phyloP scores from a whole-genome alignment of 2,329 filamentous ascomycete species.

The Fusarium metavorans region DNA sequence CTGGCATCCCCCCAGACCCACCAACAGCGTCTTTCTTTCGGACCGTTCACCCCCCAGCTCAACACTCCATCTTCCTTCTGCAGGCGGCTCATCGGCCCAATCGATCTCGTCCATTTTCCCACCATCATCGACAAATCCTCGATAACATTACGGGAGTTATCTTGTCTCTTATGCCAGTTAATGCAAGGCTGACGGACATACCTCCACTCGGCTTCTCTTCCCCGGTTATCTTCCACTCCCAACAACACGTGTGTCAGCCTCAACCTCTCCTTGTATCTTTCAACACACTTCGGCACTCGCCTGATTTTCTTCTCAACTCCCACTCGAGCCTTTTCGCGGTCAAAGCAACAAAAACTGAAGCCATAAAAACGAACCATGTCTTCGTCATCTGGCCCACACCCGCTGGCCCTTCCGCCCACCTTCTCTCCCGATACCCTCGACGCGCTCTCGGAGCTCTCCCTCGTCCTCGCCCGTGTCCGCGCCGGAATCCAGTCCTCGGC shows the following conservation, averaged over 20 bases:
- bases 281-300: conserved; percentile 18
- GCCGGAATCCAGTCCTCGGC: conserved; percentile 57
- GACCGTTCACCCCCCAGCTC: conserved; percentile 23
- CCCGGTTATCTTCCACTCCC: conserved; percentile 12
- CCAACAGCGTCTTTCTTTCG: conserved; percentile 24
- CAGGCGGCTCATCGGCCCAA: conserved; percentile 40
- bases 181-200: conserved; percentile 38
- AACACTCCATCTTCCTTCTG: conserved; percentile 25
- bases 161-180: background rate
- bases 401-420: conserved; percentile 68
- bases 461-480: conserved; percentile 81
- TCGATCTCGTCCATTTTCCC: conserved; percentile 38
- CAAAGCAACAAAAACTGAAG: conserved; percentile 16
- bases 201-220: conserved; percentile 28
- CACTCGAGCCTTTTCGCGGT: conserved; percentile 18
- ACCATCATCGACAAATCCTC: conserved; percentile 24
- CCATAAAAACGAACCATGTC: conserved; percentile 36
- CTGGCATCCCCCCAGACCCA: background rate
- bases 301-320: conserved; percentile 18
- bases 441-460: conserved; percentile 83
- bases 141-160: conserved; percentile 32
- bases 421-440: conserved; percentile 88
- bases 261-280: background rate
- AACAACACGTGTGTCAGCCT: conserved; percentile 9
- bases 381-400: conserved; percentile 53